A percentile compares a stretch with the other conserved stretches of the same genome.
phyloP scores from a whole-genome alignment of 495 filamentous ascomycete genomes.

The Paragyromitra xinjiangensis region DNA sequence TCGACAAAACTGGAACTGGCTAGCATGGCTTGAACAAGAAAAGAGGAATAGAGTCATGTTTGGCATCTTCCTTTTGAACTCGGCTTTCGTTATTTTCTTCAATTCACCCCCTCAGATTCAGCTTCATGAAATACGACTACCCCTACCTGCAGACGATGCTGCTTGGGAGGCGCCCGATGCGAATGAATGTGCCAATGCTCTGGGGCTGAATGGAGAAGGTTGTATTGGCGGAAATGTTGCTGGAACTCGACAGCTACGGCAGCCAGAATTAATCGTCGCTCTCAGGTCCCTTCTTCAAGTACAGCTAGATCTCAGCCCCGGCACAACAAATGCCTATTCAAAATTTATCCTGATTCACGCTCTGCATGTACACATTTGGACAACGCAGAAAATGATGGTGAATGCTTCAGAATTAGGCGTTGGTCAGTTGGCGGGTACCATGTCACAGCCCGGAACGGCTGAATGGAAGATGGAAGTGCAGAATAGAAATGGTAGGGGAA shows the following conservation, averaged over 20 bases:
- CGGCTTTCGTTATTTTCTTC: slow-evolving; percentile 71
- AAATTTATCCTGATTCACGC: slow-evolving; percentile 77
- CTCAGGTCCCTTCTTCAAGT: slow-evolving; percentile 66
- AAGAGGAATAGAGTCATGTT: slow-evolving; percentile 70
- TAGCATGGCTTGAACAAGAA: slow-evolving; percentile 72
- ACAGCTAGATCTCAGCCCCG: slow-evolving; percentile 64
- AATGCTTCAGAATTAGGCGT: slow-evolving; percentile 51
- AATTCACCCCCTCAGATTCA: slow-evolving; percentile 68
- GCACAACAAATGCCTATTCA: slow-evolving; percentile 70
- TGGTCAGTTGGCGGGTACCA: slow-evolving; percentile 27
- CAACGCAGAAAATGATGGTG: slow-evolving; percentile 55
- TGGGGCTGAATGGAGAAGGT: slow-evolving; percentile 65
- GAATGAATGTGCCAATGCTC: slow-evolving; percentile 67
- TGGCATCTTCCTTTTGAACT: slow-evolving; percentile 67
- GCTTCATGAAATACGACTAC: slow-evolving; percentile 66
- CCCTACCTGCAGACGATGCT: slow-evolving; percentile 72
- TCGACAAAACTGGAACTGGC: slow-evolving; percentile 62
- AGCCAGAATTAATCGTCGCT: slow-evolving; percentile 66
- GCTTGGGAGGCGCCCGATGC: slow-evolving; percentile 69
- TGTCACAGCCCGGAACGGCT: slow-evolving; percentile 45
- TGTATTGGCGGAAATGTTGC: slow-evolving; percentile 62
- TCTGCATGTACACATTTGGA: slow-evolving; percentile 66
- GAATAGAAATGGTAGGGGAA: slow-evolving; percentile 61
- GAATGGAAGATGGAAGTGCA: slow-evolving; percentile 57
- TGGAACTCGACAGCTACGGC: slow-evolving; percentile 67